Evolutionary conservation across 2,329 filamentous ascomycete species (phyloP).

Genomic region (Calonectria montana): DNA sequence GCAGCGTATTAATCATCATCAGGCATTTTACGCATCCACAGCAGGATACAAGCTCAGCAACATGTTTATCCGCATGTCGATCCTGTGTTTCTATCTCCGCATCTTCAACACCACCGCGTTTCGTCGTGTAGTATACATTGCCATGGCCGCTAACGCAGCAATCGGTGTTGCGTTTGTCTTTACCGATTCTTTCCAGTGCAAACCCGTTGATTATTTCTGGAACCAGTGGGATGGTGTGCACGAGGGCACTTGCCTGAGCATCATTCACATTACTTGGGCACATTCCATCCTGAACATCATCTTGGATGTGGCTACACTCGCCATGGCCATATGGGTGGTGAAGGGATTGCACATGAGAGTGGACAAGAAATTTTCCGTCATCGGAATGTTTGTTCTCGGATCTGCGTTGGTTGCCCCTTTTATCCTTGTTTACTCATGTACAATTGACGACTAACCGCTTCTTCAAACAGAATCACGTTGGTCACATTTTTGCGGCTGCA

Average conservation of each 20-base stretch:
- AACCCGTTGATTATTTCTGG: background rate
- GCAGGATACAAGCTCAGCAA: conserved; percentile 14
- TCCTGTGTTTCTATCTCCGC: conserved; percentile 15
- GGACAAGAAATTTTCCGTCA: conserved; percentile 6
- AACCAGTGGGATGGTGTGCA: background rate
- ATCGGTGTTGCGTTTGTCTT: background rate
- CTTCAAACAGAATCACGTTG: background rate
- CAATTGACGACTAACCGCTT: background rate
- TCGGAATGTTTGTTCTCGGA: conserved; percentile 13
- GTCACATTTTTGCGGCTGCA: background rate
- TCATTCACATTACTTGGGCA: background rate
- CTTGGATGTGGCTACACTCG: background rate
- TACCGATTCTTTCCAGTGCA: background rate
- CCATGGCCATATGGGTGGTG: conserved; percentile 18
- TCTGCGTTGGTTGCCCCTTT: background rate
- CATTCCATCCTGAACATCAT: background rate
- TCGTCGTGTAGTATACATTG: background rate
- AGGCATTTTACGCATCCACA: background rate
- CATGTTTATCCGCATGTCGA: conserved; percentile 8
- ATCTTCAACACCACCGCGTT: background rate
- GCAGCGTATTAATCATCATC: background rate
- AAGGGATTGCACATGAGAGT: conserved; percentile 4
- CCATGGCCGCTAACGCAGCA: background rate
- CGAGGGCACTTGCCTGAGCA: background rate
- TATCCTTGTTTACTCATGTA: background rate